Conservation (phyloP, 306 rosid genomes). For the Mimosa pudica region DNA sequence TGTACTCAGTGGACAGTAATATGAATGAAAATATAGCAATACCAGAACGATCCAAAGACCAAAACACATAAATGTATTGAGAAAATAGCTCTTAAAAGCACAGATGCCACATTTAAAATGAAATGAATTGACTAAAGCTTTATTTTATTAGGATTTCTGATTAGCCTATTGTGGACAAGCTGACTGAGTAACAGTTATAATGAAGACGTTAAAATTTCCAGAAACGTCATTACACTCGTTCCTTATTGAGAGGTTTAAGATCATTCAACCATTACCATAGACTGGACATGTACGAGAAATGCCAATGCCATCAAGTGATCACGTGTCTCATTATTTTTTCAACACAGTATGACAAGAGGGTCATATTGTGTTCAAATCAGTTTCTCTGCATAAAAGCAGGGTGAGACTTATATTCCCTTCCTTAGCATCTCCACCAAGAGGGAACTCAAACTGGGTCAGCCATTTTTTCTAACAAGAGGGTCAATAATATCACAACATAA, state of each 20-base stretch:
- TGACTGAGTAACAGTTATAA: no score
- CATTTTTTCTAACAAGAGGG: no score
- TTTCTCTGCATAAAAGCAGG: no score
- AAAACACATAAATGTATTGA: constrained; percentile 5
- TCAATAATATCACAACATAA: neutral
- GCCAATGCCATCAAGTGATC: neutral
- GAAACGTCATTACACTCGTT: neutral
- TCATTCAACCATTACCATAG: neutral
- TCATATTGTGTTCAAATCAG: no score
- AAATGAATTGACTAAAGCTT: neutral
- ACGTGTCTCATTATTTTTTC: neutral
- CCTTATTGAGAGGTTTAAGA: neutral
- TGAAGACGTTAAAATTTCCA: no score
- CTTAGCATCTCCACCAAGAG: no score
- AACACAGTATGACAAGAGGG: neutral
- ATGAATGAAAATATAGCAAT: constrained; percentile 6
- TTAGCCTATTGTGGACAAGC: no score
- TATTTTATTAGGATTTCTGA: no score
- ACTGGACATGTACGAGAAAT: neutral
- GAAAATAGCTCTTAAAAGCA: constrained; percentile 22
- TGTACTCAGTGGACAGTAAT: constrained; percentile 3
- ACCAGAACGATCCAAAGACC: constrained; percentile 28
- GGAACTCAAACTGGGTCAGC: no score
- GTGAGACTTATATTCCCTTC: no score
- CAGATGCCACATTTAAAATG: neutral